Evolutionary conservation across 305 asterid species (phyloP), one percentile per base, ranked within the genome.

Genomic region (Salvia sclarea): DNA sequence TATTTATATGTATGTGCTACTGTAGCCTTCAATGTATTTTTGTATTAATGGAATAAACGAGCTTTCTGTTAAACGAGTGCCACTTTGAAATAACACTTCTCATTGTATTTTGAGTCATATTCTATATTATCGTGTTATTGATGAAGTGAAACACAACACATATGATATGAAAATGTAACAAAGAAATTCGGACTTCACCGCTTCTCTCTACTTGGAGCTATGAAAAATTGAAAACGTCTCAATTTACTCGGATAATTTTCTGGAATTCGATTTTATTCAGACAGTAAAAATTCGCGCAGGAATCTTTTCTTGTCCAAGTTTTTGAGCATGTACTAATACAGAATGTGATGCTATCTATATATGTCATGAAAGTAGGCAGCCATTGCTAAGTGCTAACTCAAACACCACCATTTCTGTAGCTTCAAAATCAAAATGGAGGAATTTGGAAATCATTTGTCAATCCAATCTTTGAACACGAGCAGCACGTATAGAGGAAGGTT

Each of bases 401-500:
- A 21, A 52, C 30, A 48, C 8, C 28, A 3, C 13, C 28, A 2
- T 18, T 1, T 17, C 28, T 20, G 28, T 49, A 50, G 4, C 17
- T 45, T n/a, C 3, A 30, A 31, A 12, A 45, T 10, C 30, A 25
- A 52, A 18, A 6, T 12, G 47, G 45, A 12, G 12, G 16, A 44
- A 9, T 17, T 43, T 30, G 24, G 24, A 20, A 35, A 35, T 85
- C 86, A 88, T 78, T 83, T 91, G 75, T 94, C 98, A 25, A 91
- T 88, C 99, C 99, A 91, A 64, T 88, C 99, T 75, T 88, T 95
- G 87, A 91, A 89, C 16, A 95, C 75, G 78, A 95, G 80, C 82
- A 95, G 61, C 80, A 95, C 87, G 45, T 94, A 95, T 5, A 95
- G 79, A 28, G 98, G 94, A 24, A 89, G 57, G 73, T 95, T 95